Conservation (phyloP, 495 filamentous ascomycete species). For the Penicillium argentinense region DNA sequence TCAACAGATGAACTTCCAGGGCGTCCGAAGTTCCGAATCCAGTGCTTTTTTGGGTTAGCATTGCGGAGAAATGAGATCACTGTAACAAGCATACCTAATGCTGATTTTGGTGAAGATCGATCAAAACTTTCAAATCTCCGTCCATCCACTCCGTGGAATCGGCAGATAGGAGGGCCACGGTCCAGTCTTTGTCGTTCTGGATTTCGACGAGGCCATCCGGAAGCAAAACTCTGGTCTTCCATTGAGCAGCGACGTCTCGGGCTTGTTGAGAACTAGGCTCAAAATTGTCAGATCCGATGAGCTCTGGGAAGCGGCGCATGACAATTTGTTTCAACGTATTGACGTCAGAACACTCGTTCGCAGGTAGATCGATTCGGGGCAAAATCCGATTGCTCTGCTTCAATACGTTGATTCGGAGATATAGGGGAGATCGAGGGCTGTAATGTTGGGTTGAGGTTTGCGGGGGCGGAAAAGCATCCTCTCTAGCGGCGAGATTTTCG, state of each 20-base stretch:
- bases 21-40: no score
- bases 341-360: constrained; percentile 36
- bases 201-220: constrained; percentile 41
- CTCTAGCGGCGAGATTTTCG: constrained; percentile 35
- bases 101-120: constrained; percentile 31
- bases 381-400: constrained; percentile 43
- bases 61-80: no score
- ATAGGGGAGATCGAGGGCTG: constrained; percentile 7
- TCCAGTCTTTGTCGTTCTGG: constrained; percentile 46
- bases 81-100: background rate
- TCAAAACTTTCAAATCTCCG: constrained; percentile 44
- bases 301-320: constrained; percentile 29
- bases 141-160: constrained; percentile 55
- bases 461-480: constrained; percentile 9
- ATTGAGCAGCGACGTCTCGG: constrained; percentile 22
- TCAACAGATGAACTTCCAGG: no score
- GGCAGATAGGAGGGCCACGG: constrained; percentile 40
- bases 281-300: constrained; percentile 7
- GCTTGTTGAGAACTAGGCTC: constrained; percentile 15
- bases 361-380: constrained; percentile 38
- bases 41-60: no score
- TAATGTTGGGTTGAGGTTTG: constrained; percentile 8
- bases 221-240: constrained; percentile 42
- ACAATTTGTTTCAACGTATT: constrained; percentile 32
- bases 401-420: constrained; percentile 42